These are phyloP conservation scores for Colletotrichum orchidophilum DNA, from an alignment of 2,329 filamentous ascomycete genomes.

Conservation along the genomic window DNA sequence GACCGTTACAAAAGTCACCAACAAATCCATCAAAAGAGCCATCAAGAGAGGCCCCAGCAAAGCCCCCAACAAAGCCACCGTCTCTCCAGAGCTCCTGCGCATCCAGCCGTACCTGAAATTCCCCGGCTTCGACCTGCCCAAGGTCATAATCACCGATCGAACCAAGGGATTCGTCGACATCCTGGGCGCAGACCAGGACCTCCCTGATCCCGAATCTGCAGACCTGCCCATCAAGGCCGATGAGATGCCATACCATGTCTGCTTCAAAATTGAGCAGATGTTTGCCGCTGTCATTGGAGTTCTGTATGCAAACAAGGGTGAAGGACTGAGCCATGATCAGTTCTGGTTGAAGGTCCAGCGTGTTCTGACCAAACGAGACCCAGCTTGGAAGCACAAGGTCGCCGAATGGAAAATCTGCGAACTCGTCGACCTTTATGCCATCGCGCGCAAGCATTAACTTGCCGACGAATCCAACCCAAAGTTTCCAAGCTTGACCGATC, in stretches of 20 bases:
- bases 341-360: background rate
- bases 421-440: background rate
- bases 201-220: background rate
- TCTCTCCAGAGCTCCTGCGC: background rate
- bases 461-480: background rate
- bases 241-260: background rate
- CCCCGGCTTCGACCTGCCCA: background rate
- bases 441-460: background rate
- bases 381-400: background rate
- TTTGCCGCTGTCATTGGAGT: background rate
- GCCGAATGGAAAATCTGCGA: background rate
- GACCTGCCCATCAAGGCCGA: background rate
- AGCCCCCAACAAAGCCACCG: too few relatives aligned
- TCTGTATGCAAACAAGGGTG: background rate
- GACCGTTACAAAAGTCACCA: rapidly evolving
- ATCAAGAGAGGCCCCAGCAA: background rate
- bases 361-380: background rate
- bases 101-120: background rate
- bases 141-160: background rate
- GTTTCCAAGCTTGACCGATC: background rate
- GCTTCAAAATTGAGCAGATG: background rate
- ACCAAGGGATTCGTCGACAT: background rate
- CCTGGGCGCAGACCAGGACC: background rate
- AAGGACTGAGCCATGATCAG: background rate
- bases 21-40: too few relatives aligned